A percentile compares a stretch with the other conserved stretches of the same genome.
phyloP scores from a whole-genome alignment of 2,329 filamentous ascomycete genomes.

The Thelonectria blattea region DNA sequence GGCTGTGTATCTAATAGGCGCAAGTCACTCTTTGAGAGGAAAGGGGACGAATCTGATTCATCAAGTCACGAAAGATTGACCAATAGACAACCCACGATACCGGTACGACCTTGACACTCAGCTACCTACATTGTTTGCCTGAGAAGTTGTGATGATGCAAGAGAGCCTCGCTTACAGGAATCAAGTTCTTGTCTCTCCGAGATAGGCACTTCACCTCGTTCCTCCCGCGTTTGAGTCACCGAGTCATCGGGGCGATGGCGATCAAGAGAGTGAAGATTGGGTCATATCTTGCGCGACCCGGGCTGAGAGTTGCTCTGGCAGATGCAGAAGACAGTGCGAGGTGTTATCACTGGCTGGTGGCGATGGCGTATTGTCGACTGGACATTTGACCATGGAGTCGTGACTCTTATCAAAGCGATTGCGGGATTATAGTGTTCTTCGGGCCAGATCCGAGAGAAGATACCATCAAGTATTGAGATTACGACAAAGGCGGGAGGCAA shows the following conservation, averaged over 20 bases:
- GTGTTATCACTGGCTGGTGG: too few species aligned
- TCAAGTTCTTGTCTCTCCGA: background rate
- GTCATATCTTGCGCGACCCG: background rate
- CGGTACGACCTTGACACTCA: background rate
- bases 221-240: background rate
- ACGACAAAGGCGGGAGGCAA: background rate
- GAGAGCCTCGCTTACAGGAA: background rate
- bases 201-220: background rate
- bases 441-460: background rate
- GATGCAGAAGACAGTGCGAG: too few species aligned
- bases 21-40: constrained; percentile 13
- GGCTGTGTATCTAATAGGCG: constrained; percentile 23
- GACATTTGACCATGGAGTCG: too few species aligned
- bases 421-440: too few species aligned
- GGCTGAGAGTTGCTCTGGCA: too few species aligned
- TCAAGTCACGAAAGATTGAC: background rate
- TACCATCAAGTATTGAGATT: background rate
- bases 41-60: constrained; percentile 2
- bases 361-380: too few species aligned
- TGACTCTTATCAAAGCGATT: too few species aligned
- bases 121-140: background rate
- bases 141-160: background rate
- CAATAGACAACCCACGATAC: background rate
- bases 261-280: background rate
- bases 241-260: background rate